These are phyloP conservation scores for Xanthoceras sorbifolium DNA, from an alignment of 345 rosid species.

Conservation along the genomic window DNA sequence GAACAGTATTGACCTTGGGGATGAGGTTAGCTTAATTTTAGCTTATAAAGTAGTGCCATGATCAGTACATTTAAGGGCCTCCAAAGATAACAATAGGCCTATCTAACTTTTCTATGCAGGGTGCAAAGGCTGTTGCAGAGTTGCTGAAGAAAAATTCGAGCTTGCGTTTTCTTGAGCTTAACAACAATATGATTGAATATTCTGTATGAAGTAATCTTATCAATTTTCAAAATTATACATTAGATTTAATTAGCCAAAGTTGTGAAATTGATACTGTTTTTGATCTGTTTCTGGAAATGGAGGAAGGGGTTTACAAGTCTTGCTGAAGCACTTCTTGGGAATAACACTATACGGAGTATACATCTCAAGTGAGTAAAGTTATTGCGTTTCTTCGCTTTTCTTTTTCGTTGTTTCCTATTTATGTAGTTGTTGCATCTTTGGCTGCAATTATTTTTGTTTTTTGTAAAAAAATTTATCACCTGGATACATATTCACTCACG, in stretches of 20 bases:
- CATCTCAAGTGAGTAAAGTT: constrained; percentile 77
- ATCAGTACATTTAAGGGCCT: neutral
- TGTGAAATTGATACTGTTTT: constrained; percentile 30
- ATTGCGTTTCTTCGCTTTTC: neutral
- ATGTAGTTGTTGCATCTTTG: neutral
- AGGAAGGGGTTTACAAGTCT: constrained; percentile 94
- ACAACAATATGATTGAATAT: constrained; percentile 96
- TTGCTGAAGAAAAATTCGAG: constrained; percentile 76
- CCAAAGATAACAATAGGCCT: constrained; percentile 15
- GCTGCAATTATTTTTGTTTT: neutral
- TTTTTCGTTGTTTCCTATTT: constrained; percentile 7
- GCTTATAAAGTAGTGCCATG: constrained; percentile 5
- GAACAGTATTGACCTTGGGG: constrained; percentile 79
- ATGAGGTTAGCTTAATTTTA: constrained; percentile 65
- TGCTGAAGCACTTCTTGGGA: constrained; percentile 81
- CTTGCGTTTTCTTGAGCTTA: constrained; percentile 80
- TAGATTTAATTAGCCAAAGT: constrained; percentile 19
- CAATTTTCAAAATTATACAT: constrained; percentile 15
- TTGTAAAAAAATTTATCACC: neutral
- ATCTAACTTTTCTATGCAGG: constrained; percentile 49
- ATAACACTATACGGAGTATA: constrained; percentile 61
- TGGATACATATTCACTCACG: constrained; percentile 10
- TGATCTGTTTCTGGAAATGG: constrained; percentile 43
- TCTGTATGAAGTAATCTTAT: constrained; percentile 58
- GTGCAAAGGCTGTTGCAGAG: constrained; percentile 91